Evolutionary conservation across 495 filamentous ascomycete species (phyloP), one percentile per base, ranked within the genome.

Genomic region (Saxophila tyrrhenica): DNA sequence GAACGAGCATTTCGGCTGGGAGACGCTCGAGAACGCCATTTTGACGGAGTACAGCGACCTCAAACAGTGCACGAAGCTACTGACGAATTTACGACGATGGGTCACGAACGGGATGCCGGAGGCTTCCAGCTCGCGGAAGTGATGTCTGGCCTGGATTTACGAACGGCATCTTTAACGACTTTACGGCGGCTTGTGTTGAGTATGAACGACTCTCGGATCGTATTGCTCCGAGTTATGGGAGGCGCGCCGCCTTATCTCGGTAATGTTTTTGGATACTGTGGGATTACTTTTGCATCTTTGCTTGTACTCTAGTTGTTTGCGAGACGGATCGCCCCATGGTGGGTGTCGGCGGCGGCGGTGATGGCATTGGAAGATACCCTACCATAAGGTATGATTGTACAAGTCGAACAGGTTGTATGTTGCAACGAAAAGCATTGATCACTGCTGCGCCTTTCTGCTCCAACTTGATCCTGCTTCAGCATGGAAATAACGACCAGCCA

Each of bases 1-100:
- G 16, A 61, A 61, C 46, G 38, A 25, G 19, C 42, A 45, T 15
- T 32, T 50, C 13, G 44, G 54, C 9, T 61, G 55, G 54, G 48
- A 54, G 1, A 43, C 29, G 3, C 7, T 52, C 8, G 10, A 22
- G 9, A 16, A 29, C 1, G 24, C n/a, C 22, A 39, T 52, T 25
- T 25, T 8, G n/a, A 3, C 2, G n/a, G 11, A 20, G 29, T 52
- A 41, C 24, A 15, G 17, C 13, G 38, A 52, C 38, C 20, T 52
- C 46, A 56, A 52, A 39, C 7, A 32, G 24, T 23, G 48, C 25
- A 43, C 42, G 2, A 60, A 48, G 21, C 23, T 60, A 25, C 52
- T 56, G 11, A 20, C 25, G 13, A 52, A 53, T 22, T n/a, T 60
- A 2, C 8, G 3, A 20, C 24, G 25, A 19, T 50, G 48, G 48